A percentile compares a stretch with the other conserved stretches of the same genome.
These are phyloP conservation scores for Ogataea trehalophila DNA, from an alignment of 805 yeast genomes.

Conservation along the genomic window DNA sequence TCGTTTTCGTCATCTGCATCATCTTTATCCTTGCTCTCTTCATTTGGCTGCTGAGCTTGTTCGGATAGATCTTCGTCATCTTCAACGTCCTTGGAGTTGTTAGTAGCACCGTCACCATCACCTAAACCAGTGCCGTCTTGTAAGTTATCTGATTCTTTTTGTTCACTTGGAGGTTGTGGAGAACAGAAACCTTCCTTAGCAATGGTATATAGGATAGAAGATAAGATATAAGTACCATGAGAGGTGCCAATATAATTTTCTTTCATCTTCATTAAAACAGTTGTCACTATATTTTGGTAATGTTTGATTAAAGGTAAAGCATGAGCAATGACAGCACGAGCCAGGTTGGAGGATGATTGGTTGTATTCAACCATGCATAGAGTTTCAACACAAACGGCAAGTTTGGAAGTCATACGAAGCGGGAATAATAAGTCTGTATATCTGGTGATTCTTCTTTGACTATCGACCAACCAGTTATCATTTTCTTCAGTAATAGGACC, in stretches of 20 bases:
- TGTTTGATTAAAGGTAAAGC: slow-evolving; percentile 60
- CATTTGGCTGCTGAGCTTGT: slow-evolving; percentile 63
- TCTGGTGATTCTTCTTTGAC: slow-evolving; percentile 41
- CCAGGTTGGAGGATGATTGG: slow-evolving; percentile 31
- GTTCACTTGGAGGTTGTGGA: slow-evolving; percentile 72
- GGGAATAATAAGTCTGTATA: slow-evolving; percentile 35
- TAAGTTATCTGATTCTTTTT: slow-evolving; percentile 53
- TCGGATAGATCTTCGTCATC: slow-evolving; percentile 89
- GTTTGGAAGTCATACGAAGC: slow-evolving; percentile 11
- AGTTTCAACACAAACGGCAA: slow-evolving; percentile 26
- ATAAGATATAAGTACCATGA: slow-evolving; percentile 56
- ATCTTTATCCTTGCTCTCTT: slow-evolving; percentile 65
- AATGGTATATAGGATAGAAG: slow-evolving; percentile 51
- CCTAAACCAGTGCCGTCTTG: slow-evolving; percentile 96
- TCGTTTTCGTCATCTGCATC: slow-evolving; percentile 67
- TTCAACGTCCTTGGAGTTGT: slow-evolving; percentile 78
- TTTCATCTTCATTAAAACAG: slow-evolving; percentile 41
- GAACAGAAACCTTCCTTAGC: slow-evolving; percentile 87
- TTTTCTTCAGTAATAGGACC: slow-evolving; percentile 38
- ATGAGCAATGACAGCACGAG: slow-evolving; percentile 47
- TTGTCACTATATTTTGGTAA: slow-evolving; percentile 46
- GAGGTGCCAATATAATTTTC: slow-evolving; percentile 49
- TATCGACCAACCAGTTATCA: slow-evolving; percentile 61
- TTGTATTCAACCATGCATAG: slow-evolving; percentile 36
- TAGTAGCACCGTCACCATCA: slow-evolving; percentile 67